Evolutionary conservation across 352 stramenopile species (phyloP).

Genomic region (Plasmopara viticola): DNA sequence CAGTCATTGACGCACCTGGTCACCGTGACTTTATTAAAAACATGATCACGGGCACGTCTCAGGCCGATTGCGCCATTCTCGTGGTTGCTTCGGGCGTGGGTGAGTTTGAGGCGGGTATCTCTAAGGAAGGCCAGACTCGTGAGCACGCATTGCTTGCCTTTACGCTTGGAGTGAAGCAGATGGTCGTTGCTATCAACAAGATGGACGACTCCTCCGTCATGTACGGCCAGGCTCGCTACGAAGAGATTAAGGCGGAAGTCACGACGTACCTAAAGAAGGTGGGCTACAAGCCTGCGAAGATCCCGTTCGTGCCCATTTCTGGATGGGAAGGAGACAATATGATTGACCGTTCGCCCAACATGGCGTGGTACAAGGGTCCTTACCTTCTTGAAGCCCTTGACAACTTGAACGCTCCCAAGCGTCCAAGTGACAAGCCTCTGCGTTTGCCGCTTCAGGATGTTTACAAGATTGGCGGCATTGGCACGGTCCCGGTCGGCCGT

Average conservation of each 20-base stretch:
- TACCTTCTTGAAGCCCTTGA: conserved; percentile 91
- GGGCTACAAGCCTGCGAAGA: conserved; percentile 94
- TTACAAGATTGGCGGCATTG: conserved; percentile 97
- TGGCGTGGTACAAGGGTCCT: conserved; percentile 96
- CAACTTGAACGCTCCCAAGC: conserved; percentile 86
- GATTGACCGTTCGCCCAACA: conserved; percentile 90
- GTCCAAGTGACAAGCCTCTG: conserved; percentile 92
- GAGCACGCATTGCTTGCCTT: conserved; percentile 96
- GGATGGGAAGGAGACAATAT: conserved; percentile 98
- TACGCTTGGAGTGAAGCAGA: conserved; percentile 96
- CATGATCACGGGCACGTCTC: conserved; percentile 96
- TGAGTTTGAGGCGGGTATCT: conserved; percentile 95
- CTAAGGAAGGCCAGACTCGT: conserved; percentile 92
- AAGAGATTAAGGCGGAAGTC: conserved; percentile 92
- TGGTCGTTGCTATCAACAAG: conserved; percentile 98
- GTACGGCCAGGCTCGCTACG: conserved; percentile 91
- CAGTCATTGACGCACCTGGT: conserved; percentile 96
- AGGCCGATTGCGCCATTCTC: conserved; percentile 96
- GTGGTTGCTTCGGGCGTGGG: conserved; percentile 89
- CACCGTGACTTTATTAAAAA: conserved; percentile 99
- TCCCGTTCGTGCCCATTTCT: conserved; percentile 95
- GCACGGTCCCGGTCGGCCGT: conserved; percentile 94
- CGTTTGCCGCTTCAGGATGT: conserved; percentile 95
- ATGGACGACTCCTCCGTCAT: conserved; percentile 95
- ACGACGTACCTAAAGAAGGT: conserved; percentile 92